Conservation (phyloP, 805 yeast species). For the Lachancea meyersii region DNA sequence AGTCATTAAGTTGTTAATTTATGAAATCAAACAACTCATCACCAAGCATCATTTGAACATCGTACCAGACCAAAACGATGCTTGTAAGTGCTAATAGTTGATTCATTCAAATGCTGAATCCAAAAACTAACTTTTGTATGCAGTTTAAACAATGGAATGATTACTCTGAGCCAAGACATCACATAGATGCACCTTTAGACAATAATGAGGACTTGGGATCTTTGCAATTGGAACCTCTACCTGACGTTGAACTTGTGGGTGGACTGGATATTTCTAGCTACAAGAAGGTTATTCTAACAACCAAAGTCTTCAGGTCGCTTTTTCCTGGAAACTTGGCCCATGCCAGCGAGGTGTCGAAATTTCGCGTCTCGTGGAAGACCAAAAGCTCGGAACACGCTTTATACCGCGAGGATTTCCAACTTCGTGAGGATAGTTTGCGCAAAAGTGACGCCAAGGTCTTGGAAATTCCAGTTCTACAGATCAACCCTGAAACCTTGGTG, state of each 20-base stretch:
- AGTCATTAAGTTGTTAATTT: no score
- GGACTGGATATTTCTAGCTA: slow-evolving; percentile 13
- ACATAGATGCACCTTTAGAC: slow-evolving; percentile 32
- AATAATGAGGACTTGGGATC: slow-evolving; percentile 19
- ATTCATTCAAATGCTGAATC: not conserved
- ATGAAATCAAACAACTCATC: no score
- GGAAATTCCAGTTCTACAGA: slow-evolving; percentile 3
- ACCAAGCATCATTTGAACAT: not conserved
- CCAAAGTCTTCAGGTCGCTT: slow-evolving; percentile 25
- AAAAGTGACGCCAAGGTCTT: not conserved
- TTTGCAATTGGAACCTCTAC: slow-evolving; percentile 26
- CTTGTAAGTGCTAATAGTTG: slow-evolving; percentile 1
- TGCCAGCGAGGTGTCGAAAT: not conserved
- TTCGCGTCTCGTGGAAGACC: slow-evolving; percentile 4
- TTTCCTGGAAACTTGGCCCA: slow-evolving; percentile 16
- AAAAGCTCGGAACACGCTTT: not conserved
- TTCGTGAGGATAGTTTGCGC: slow-evolving; percentile 2
- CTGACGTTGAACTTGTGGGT: slow-evolving; percentile 25
- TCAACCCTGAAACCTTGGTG: slow-evolving; percentile 14
- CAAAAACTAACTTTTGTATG: slow-evolving; percentile 7
- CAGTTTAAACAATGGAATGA: slow-evolving; percentile 49
- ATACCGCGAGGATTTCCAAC: slow-evolving; percentile 9
- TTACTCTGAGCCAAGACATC: slow-evolving; percentile 43
- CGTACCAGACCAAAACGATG: not conserved
- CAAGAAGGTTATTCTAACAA: slow-evolving; percentile 18